Base-by-base conservation (phyloP, 352 stramenopile species). In the Phytophthora citrophthora region DNA sequence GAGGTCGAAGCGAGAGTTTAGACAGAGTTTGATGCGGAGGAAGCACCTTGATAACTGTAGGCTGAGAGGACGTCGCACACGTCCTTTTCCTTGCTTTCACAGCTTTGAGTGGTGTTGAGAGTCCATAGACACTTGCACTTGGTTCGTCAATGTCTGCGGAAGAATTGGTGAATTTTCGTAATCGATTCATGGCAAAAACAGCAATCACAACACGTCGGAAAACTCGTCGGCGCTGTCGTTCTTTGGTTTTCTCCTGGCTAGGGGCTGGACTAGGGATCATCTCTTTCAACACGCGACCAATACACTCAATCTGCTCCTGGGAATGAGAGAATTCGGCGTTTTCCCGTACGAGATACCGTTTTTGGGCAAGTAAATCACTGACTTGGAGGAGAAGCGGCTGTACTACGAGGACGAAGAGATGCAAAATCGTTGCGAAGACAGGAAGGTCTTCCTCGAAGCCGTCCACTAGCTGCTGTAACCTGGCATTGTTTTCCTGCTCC, bases 151-250 rank as follows among this genome's bases (percentile, higher is more conserved):
- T 15, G 31, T 43, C 53, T 5, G 23, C 43, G 32, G 38, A 12
- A 18, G 2, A 39, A 5, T 8, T 24, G 5, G 62, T 40, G n/a
- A 75, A 70, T 15, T 69, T 64, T 31, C 72, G 74, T 18, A 92
- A 71, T 3, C 83, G 69, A 56, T 92, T 92, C 26, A 81, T 51
- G n/a, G 83, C 83, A 74, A 92, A 89, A 9, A 92, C 78, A 0
- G 78, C 79, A 47, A 88, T 73, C 3, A 90, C 70, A 4, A 79
- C 79, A 15, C 69, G 77, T 4, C 83, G 77, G 29, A 92, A 92
- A 3, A 61, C 27, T 27, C 31, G 48, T 24, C 68, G 61, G 45
- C 54, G 31, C 5, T 52, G 41, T 40, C 57, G 48, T 41, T 75
- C 52, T 29, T 62, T 57, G 1, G 29, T 2, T 10, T 56, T 70